Base-by-base conservation (phyloP, 1,139 yeast genomes). In the Pichia sp. region DNA sequence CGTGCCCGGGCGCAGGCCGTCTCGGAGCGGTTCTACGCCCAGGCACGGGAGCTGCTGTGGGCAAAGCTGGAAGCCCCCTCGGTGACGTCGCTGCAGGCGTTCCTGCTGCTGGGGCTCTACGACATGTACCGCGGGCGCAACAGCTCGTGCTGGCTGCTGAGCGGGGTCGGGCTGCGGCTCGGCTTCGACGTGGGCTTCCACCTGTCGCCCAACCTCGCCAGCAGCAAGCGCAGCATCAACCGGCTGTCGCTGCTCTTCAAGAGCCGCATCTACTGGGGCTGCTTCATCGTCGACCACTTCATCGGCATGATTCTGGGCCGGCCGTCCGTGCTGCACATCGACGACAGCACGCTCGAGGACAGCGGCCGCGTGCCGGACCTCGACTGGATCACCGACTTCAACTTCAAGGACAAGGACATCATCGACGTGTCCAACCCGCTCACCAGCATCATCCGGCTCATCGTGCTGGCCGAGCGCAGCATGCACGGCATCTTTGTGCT, bases 141-240 rank as follows among this genome's bases (percentile, higher is more conserved):
- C 61, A 77, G 84, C 6, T 72, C 80, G 58, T 84, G 85, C 3
- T 82, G 87, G 87, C 76, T 81, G 76, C 69, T 80, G 29, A 75
- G 81, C 34, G 87, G 87, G 1, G 72, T 79, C 57, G 87, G 85
- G 2, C 78, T 82, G 64, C 70, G 87, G 60, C 83, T 83, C 76
- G 87, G 88, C 1, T 80, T 79, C 60, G 86, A 82, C 62, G 75
- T 83, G 61, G 87, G 87, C 1, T 83, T 83, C 64, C 86, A 83
- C 64, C 69, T 82, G 50, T 78, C 82, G 57, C 87, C 87, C 0
- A 74, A 78, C 57, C 8, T 34, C 8, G n/a, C 32, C 32, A 16
- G 36, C 51, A 59, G 16, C 51, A 49, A 46, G 13, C 36, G 36
- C 29, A 48, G 13, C 8, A 48, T 50, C 30, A 53, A 43, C 45